Conservation (phyloP, 139 green algal genomes). For the Coelastrella sp. region DNA sequence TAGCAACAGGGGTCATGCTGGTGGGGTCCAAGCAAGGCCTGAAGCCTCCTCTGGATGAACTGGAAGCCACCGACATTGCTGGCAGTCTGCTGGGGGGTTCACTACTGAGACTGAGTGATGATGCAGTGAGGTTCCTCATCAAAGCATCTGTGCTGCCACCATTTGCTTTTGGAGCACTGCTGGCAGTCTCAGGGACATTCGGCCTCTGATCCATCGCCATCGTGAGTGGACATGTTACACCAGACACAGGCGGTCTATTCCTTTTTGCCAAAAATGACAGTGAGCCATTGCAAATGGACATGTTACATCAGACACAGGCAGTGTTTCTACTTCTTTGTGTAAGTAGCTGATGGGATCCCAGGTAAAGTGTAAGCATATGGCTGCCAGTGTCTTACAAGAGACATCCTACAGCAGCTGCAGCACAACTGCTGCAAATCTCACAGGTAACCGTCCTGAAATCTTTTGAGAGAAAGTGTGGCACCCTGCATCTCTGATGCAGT, state of each 20-base stretch:
- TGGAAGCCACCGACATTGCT: background rate
- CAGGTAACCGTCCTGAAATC: too few relatives aligned
- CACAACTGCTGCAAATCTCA: too few relatives aligned
- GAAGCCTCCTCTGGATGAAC: background rate
- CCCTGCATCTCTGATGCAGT: too few relatives aligned
- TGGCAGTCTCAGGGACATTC: slow-evolving; percentile 47
- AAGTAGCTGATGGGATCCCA: too few relatives aligned
- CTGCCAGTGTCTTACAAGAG: too few relatives aligned
- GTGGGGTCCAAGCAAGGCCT: background rate
- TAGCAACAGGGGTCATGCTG: background rate
- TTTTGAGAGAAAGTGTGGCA: too few relatives aligned
- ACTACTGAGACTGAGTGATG: background rate
- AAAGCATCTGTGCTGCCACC: slow-evolving; percentile 42
- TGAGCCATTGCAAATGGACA: background rate
- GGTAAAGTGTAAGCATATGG: too few relatives aligned
- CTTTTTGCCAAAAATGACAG: background rate
- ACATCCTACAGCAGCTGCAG: too few relatives aligned
- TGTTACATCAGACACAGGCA: background rate
- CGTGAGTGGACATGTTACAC: slow-evolving; percentile 18
- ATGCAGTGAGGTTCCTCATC: background rate
- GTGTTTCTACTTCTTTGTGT: too few relatives aligned
- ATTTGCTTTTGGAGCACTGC: slow-evolving; percentile 49
- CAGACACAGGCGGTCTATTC: background rate
- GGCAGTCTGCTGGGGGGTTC: background rate
- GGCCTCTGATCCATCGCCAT: slow-evolving; percentile 65